phyloP scores from a whole-genome alignment of 768 basidiomycete species.

The Pulveroboletus sp. region DNA sequence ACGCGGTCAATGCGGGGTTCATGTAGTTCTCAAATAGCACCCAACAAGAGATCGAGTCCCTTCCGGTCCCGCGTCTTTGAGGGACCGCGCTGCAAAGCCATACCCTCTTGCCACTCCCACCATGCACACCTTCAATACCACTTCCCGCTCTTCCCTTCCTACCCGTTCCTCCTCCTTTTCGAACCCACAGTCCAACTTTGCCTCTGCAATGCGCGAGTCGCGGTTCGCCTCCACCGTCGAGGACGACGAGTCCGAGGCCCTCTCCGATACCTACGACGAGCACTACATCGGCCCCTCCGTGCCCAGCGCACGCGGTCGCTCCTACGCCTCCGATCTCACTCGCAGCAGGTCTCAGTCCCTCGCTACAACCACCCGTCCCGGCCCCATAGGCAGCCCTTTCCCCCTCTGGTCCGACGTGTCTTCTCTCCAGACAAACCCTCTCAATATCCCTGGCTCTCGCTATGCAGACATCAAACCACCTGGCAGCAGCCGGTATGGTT shows the following conservation, averaged over 20 bases:
- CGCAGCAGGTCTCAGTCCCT: constrained; percentile 79
- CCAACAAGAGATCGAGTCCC: constrained; percentile 52
- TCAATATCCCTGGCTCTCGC: constrained; percentile 51
- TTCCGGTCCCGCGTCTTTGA: constrained; percentile 35
- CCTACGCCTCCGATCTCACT: constrained; percentile 58
- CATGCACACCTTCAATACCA: constrained; percentile 43
- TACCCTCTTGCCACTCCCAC: not conserved
- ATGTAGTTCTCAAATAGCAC: constrained; percentile 23
- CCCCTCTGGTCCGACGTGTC: constrained; percentile 57
- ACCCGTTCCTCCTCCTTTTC: constrained; percentile 72
- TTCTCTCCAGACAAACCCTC: constrained; percentile 51
- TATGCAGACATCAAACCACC: constrained; percentile 67
- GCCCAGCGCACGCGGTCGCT: constrained; percentile 47
- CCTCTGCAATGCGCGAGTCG: constrained; percentile 62
- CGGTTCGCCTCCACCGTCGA: constrained; percentile 77
- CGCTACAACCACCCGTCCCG: constrained; percentile 54
- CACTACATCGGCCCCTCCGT: constrained; percentile 46
- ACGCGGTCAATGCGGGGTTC: too few species aligned
- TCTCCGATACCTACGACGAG: constrained; percentile 64
- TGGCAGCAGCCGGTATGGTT: constrained; percentile 60
- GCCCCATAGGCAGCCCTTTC: constrained; percentile 49
- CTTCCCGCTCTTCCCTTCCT: constrained; percentile 59
- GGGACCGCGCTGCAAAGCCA: constrained; percentile 33
- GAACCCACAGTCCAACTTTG: constrained; percentile 53
- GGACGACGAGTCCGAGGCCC: constrained; percentile 71